A percentile compares a stretch with the other conserved stretches of the same genome.
Conservation (phyloP, 768 basidiomycete genomes). For the Nidularia sp. region DNA sequence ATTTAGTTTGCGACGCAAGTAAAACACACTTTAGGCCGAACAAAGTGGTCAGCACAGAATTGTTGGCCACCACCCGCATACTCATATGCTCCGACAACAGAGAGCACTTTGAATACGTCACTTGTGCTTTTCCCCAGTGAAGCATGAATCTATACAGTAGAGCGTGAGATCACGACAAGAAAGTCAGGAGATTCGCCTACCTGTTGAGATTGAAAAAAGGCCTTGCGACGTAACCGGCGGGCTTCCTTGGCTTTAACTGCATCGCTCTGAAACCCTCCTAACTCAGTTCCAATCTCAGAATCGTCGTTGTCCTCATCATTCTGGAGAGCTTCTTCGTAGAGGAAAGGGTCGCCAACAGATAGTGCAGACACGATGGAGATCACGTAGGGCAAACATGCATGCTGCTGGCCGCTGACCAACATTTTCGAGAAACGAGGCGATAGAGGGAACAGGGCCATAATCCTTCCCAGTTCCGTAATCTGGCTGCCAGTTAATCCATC, state of each 20-base stretch:
- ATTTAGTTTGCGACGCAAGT: not conserved
- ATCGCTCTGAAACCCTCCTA: constrained; percentile 43
- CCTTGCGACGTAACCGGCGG: constrained; percentile 59
- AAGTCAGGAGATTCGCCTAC: constrained; percentile 31
- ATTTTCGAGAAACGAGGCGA: constrained; percentile 95
- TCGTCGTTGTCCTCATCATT: constrained; percentile 35
- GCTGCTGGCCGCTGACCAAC: constrained; percentile 89
- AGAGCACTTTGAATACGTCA: constrained; percentile 83
- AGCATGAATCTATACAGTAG: constrained; percentile 55
- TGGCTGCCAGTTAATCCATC: constrained; percentile 33
- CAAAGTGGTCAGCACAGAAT: constrained; percentile 89
- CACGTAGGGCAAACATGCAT: constrained; percentile 79
- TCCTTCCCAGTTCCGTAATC: constrained; percentile 86
- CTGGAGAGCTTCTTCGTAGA: constrained; percentile 71
- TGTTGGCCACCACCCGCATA: constrained; percentile 75
- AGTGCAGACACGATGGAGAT: constrained; percentile 88
- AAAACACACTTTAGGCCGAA: constrained; percentile 70
- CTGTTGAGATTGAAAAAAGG: constrained; percentile 80
- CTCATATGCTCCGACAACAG: constrained; percentile 96
- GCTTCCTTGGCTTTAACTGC: constrained; percentile 49
- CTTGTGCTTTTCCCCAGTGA: constrained; percentile 77
- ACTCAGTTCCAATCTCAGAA: constrained; percentile 29
- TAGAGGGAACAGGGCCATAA: constrained; percentile 92
- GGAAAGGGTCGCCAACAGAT: constrained; percentile 93
- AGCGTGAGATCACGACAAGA: constrained; percentile 1